Conservation (phyloP, 2,329 filamentous ascomycete species). For the Aschersonia sp. region DNA sequence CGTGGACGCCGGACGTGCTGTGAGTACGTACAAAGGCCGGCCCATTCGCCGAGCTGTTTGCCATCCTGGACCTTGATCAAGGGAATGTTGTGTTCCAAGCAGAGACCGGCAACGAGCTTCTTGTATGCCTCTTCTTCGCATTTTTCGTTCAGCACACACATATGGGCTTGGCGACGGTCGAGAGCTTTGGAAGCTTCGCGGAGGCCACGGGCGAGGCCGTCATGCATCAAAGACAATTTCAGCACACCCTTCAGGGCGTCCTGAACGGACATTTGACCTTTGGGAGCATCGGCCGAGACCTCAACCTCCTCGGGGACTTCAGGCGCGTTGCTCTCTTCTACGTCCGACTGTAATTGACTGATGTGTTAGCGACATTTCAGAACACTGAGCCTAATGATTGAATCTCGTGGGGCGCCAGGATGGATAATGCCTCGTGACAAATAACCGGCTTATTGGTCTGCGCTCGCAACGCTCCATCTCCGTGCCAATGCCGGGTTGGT, state of each 20-base stretch:
- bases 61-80: constrained; percentile 99
- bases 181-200: constrained; percentile 98
- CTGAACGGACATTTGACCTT: constrained; percentile 93
- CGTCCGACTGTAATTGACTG: constrained; percentile 65
- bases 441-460: not conserved
- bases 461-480: not conserved
- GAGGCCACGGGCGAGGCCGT: constrained; percentile 95
- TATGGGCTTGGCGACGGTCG: constrained; percentile 96
- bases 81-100: constrained; percentile 99
- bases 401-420: too few species aligned
- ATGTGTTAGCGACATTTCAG: not conserved
- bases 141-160: constrained; percentile 99
- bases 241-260: constrained; percentile 98
- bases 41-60: constrained; percentile 99
- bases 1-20: not conserved
- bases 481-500: not conserved
- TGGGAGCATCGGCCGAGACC: constrained; percentile 81
- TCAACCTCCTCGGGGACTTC: constrained; percentile 83
- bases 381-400: too few species aligned
- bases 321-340: constrained; percentile 95
- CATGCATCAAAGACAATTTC: constrained; percentile 98
- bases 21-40: constrained; percentile 80
- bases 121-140: constrained; percentile 99
- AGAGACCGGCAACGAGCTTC: constrained; percentile 98
- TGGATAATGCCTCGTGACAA: too few species aligned